A percentile compares a stretch with the other conserved stretches of the same genome.
Evolutionary conservation across 768 basidiomycete genomes (phyloP).

Genomic region (Lactarius trivialis): DNA sequence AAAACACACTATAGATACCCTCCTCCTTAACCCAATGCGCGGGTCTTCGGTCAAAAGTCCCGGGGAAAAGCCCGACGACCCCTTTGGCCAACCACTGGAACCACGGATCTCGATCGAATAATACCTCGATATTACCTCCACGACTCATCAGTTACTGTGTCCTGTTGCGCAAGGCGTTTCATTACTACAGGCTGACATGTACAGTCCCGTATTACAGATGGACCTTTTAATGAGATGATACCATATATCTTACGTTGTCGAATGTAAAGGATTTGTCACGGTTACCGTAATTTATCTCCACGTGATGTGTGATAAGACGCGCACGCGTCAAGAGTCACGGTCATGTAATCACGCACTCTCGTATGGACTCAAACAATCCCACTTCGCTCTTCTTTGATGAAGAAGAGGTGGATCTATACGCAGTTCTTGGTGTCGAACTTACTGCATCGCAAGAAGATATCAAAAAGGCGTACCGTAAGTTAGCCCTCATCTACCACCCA

Average conservation of each 20-base stretch:
- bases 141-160: background rate
- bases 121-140: background rate
- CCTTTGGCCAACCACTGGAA: slow-evolving; percentile 49
- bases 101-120: slow-evolving; percentile 77
- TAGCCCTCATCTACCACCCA: slow-evolving; percentile 79
- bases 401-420: slow-evolving; percentile 74
- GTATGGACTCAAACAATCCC: slow-evolving; percentile 49
- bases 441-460: slow-evolving; percentile 61
- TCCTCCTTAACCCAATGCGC: slow-evolving; percentile 13
- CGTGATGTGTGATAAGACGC: slow-evolving; percentile 11
- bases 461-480: slow-evolving; percentile 76
- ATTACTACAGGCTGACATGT: background rate
- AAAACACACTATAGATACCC: slow-evolving; percentile 10
- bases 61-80: slow-evolving; percentile 41
- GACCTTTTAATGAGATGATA: background rate
- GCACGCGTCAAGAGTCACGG: background rate
- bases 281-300: background rate
- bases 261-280: background rate
- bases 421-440: slow-evolving; percentile 51
- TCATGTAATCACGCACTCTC: background rate
- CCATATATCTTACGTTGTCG: background rate
- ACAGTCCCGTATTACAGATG: background rate
- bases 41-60: slow-evolving; percentile 23
- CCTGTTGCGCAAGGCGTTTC: background rate
- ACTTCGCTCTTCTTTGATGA: slow-evolving; percentile 72